A percentile compares a stretch with the other conserved stretches of the same genome.
Conservation (phyloP, 306 rosid species). For the Cicer pinnatifidum region DNA sequence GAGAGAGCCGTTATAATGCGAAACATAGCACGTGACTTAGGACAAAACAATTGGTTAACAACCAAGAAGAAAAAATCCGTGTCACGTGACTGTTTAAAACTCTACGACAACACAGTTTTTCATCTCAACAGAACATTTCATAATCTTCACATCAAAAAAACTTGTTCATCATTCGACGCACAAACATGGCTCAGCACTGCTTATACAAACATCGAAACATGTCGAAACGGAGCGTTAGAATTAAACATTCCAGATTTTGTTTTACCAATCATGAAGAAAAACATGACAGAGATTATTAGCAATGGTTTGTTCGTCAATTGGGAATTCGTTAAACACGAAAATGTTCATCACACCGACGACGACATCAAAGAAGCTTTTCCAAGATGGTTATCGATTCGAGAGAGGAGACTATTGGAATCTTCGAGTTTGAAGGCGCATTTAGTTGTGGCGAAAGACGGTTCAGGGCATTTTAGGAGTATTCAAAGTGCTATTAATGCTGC, state of each 20-base stretch:
- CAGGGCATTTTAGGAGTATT: conserved; percentile 68
- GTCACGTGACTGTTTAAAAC: conserved; percentile 64
- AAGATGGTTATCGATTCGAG: conserved; percentile 56
- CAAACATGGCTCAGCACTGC: conserved; percentile 96
- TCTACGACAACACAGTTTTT: conserved; percentile 59
- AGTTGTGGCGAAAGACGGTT: conserved; percentile 87
- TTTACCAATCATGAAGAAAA: conserved; percentile 42
- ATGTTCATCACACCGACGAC: not conserved
- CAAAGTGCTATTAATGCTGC: conserved; percentile 77
- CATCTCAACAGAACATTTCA: conserved; percentile 66
- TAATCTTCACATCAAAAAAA: conserved; percentile 35
- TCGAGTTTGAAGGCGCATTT: conserved; percentile 51
- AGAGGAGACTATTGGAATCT: conserved; percentile 58
- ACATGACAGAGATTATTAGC: conserved; percentile 73
- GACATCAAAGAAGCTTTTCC: conserved; percentile 43
- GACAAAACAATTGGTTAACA: conserved; percentile 24
- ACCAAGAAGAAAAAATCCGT: conserved; percentile 47
- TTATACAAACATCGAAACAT: conserved; percentile 71
- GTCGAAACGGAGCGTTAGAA: conserved; percentile 60
- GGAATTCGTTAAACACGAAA: conserved; percentile 40
- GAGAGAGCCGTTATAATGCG: conserved; percentile 52
- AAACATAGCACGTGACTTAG: conserved; percentile 23
- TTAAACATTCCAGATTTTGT: conserved; percentile 53
- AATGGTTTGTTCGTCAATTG: conserved; percentile 68
- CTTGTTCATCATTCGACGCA: conserved; percentile 64